Evolutionary conservation across 768 basidiomycete species (phyloP).

Genomic region (Pholiota microspora): DNA sequence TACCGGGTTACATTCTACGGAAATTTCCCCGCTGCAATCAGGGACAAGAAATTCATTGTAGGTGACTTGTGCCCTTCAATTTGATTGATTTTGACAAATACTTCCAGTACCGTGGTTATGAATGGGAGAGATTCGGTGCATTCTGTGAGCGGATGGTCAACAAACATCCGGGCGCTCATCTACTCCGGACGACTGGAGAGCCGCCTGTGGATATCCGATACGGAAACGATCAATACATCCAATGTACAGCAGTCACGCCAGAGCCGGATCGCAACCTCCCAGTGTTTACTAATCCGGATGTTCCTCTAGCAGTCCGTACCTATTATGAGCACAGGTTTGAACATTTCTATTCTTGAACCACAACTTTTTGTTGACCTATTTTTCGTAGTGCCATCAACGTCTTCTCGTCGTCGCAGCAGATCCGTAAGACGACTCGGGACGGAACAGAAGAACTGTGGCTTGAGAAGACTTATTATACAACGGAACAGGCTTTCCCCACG

Average conservation of each 20-base stretch:
- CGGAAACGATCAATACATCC: constrained; percentile 81
- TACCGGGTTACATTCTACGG: constrained; percentile 94
- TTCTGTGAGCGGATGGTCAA: constrained; percentile 91
- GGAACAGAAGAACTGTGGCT: constrained; percentile 77
- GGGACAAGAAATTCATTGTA: constrained; percentile 90
- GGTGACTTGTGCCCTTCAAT: constrained; percentile 18
- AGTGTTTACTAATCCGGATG: constrained; percentile 84
- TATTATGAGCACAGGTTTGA: constrained; percentile 85
- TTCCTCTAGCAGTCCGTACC: constrained; percentile 71
- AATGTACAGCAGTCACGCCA: constrained; percentile 81
- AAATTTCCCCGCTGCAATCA: constrained; percentile 81
- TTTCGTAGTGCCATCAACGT: constrained; percentile 70
- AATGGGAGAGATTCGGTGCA: constrained; percentile 90
- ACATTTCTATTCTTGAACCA: neutral
- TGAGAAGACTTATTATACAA: constrained; percentile 86
- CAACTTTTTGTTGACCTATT: neutral
- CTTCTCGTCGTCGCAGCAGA: constrained; percentile 75
- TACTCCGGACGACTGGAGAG: constrained; percentile 71
- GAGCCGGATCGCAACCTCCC: constrained; percentile 77
- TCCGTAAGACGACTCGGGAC: constrained; percentile 61
- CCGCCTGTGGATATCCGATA: constrained; percentile 80
- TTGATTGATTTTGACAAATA: constrained; percentile 5
- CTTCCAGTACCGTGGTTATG: constrained; percentile 86
- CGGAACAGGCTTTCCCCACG: constrained; percentile 88
- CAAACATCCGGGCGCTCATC: constrained; percentile 83